Conservation (phyloP, 2,329 filamentous ascomycete species). For the Colletotrichum cereale region DNA sequence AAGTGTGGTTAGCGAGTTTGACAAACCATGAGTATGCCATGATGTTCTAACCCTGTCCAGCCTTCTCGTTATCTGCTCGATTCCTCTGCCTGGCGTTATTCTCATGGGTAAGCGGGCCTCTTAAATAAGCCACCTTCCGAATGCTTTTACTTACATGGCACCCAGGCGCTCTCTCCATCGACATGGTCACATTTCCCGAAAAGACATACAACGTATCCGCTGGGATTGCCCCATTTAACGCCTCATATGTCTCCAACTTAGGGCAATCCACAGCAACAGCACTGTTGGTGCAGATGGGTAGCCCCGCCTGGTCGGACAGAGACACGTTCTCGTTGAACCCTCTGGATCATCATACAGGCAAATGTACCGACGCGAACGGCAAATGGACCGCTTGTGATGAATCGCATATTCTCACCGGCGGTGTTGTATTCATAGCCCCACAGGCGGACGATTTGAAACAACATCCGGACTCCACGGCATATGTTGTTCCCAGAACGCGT, state of each 20-base stretch:
- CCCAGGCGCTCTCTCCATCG: conserved; percentile 21
- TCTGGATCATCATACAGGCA: neutral
- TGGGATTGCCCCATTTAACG: conserved; percentile 29
- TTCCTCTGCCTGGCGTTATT: conserved; percentile 28
- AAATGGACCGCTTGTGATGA: conserved; percentile 27
- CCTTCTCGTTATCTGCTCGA: conserved; percentile 31
- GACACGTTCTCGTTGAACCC: conserved; percentile 33
- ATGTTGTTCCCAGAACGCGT: conserved; percentile 18
- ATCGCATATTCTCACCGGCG: conserved; percentile 27
- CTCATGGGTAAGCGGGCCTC: conserved; percentile 26
- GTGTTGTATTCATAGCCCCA: conserved; percentile 25
- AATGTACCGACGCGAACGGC: conserved; percentile 4
- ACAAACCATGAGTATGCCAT: neutral
- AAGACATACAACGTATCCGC: conserved; percentile 32
- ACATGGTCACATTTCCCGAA: conserved; percentile 35
- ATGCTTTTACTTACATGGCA: neutral
- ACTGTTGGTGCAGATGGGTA: conserved; percentile 34
- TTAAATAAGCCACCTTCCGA: neutral
- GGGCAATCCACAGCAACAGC: conserved; percentile 19
- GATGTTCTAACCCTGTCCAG: conserved; percentile 4
- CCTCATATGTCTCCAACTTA: conserved; percentile 24
- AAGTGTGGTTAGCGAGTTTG: neutral
- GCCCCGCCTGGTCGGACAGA: conserved; percentile 33
- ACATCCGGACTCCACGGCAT: conserved; percentile 7
- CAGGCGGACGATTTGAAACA: conserved; percentile 26